Conservation (phyloP, 148 eudicot genomes). For the Rhododendron molle region DNA sequence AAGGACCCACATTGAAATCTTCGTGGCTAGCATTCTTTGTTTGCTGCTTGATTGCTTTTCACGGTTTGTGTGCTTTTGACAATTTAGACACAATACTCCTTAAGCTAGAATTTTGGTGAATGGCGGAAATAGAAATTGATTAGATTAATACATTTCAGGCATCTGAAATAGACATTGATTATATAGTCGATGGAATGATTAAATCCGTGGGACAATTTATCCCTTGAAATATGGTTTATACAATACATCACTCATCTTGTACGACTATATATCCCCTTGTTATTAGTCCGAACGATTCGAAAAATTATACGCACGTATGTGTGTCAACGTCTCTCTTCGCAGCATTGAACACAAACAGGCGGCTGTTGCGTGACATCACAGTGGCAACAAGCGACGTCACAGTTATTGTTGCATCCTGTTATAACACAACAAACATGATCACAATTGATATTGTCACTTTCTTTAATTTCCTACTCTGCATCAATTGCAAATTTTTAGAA, state of each 20-base stretch:
- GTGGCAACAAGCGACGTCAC: constrained; percentile 58
- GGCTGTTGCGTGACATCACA: constrained; percentile 48
- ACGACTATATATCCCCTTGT: not conserved
- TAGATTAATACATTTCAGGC: too few species aligned
- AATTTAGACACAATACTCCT: too few species aligned
- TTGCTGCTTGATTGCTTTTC: too few species aligned
- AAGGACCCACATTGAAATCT: too few species aligned
- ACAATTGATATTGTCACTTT: not conserved
- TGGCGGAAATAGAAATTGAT: too few species aligned
- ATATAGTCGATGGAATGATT: too few species aligned
- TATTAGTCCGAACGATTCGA: not conserved
- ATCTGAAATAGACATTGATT: too few species aligned
- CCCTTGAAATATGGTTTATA: not conserved
- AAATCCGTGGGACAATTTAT: not conserved
- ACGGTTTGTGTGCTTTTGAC: too few species aligned
- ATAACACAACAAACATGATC: not conserved
- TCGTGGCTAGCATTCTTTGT: too few species aligned
- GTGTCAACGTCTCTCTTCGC: constrained; percentile 37
- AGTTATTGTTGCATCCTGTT: constrained; percentile 59
- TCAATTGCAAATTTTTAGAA: not conserved
- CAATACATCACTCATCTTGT: not conserved
- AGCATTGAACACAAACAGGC: constrained; percentile 53
- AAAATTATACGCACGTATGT: not conserved
- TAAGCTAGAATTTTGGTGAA: too few species aligned
- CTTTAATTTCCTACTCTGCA: not conserved